phyloP scores from a whole-genome alignment of 78 protist species.

The Trichosphaerium sp. region DNA sequence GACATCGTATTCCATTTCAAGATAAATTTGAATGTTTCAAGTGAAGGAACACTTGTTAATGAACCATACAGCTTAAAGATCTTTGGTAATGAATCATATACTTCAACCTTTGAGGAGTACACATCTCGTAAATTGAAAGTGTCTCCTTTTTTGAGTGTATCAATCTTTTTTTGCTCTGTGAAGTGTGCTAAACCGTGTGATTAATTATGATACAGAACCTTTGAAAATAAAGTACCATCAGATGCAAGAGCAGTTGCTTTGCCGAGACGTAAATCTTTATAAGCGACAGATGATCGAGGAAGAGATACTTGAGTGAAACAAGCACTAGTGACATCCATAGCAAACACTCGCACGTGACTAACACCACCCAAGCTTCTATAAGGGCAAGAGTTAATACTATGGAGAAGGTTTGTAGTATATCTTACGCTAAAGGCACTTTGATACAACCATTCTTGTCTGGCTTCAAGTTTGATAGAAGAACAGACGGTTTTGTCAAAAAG shows the following conservation, averaged over 20 bases:
- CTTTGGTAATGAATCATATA: slow-evolving; percentile 27
- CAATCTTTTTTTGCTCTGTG: slow-evolving; percentile 23
- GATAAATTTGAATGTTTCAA: slow-evolving; percentile 19
- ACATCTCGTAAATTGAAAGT: slow-evolving; percentile 12
- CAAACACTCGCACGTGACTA: not conserved
- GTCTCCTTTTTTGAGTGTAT: not conserved
- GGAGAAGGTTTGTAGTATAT: no score
- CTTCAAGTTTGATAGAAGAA: slow-evolving; percentile 14
- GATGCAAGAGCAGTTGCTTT: no score
- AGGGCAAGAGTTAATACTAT: no score
- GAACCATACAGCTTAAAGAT: slow-evolving; percentile 9
- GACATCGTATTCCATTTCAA: slow-evolving; percentile 15
- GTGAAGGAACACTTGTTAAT: not conserved
- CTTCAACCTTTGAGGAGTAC: not conserved
- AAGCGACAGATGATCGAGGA: no score
- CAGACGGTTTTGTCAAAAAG: no score
- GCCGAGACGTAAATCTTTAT: no score
- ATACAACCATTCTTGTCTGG: not conserved
- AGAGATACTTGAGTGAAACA: slow-evolving; percentile 4
- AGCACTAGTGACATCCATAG: slow-evolving; percentile 10
- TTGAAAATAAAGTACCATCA: no score
- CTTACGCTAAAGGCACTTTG: not conserved
- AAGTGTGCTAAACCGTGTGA: no score
- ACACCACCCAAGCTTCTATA: not conserved
- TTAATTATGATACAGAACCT: no score